phyloP scores from a whole-genome alignment of 2,329 filamentous ascomycete genomes.

The Hymenoscyphus scutula region DNA sequence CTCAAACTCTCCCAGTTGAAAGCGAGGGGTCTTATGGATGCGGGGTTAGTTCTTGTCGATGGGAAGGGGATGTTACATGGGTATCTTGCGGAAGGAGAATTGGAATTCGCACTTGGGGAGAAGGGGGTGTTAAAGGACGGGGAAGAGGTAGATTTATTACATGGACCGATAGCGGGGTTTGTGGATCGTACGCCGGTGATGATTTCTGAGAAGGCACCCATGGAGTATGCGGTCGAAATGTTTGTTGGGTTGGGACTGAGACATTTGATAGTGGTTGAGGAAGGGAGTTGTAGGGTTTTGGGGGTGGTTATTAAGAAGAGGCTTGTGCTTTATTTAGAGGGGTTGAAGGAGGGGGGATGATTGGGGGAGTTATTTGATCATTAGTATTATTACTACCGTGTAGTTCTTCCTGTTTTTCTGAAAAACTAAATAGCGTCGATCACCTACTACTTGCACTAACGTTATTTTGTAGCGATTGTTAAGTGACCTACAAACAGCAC shows the following conservation, averaged over 20 bases:
- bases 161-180: constrained; percentile 43
- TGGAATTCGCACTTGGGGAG: constrained; percentile 47
- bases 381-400: too few relatives aligned
- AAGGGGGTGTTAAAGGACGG: constrained; percentile 25
- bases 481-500: too few relatives aligned
- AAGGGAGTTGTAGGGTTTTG: constrained; percentile 48
- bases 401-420: too few relatives aligned
- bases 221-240: constrained; percentile 60
- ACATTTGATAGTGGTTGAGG: constrained; percentile 52
- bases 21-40: constrained; percentile 53
- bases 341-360: constrained; percentile 26
- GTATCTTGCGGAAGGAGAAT: constrained; percentile 53
- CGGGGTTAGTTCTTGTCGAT: constrained; percentile 55
- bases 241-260: constrained; percentile 56
- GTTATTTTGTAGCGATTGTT: too few relatives aligned
- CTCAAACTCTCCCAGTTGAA: constrained; percentile 48
- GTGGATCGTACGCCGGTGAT: constrained; percentile 54
- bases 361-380: background rate
- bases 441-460: too few relatives aligned
- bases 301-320: constrained; percentile 60
- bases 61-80: constrained; percentile 48
- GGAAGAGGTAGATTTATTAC: constrained; percentile 36
- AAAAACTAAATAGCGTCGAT: too few relatives aligned
- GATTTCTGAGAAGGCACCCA: constrained; percentile 49
- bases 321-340: constrained; percentile 51